phyloP scores from a whole-genome alignment of 2,329 filamentous ascomycete genomes.

The Epichloe hybrida region DNA sequence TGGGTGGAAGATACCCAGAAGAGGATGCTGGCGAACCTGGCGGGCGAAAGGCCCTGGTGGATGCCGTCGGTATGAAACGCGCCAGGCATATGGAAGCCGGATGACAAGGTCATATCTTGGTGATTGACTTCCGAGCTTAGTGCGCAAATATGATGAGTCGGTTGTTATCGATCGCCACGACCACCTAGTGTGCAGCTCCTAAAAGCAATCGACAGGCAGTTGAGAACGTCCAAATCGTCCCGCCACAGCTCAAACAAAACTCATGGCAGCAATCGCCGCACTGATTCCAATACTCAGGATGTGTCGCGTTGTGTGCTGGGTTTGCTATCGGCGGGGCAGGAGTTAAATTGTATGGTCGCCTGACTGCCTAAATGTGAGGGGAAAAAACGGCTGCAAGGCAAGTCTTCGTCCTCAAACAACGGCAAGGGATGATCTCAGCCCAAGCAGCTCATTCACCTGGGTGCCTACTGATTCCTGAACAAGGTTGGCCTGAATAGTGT shows the following conservation, averaged over 20 bases:
- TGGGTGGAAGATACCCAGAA: slow-evolving; percentile 23
- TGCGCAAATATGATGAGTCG: not conserved
- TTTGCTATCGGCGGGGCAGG: not conserved
- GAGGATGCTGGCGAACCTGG: slow-evolving; percentile 28
- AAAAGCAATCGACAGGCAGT: too few relatives aligned
- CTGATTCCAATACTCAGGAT: not conserved
- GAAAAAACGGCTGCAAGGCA: too few relatives aligned
- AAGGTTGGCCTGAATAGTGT: not conserved
- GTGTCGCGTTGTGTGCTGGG: not conserved
- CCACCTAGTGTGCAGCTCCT: not conserved
- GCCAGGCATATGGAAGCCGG: slow-evolving; percentile 23
- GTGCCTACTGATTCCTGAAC: not conserved
- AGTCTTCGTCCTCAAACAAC: not conserved
- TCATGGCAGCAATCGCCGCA: not conserved
- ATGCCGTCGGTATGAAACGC: slow-evolving; percentile 23
- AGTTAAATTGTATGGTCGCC: not conserved
- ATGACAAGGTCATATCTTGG: slow-evolving; percentile 1
- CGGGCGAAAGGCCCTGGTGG: slow-evolving; percentile 33
- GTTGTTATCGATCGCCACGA: not conserved
- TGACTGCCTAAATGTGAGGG: too few relatives aligned
- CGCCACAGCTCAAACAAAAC: not conserved
- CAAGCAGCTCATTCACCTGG: not conserved
- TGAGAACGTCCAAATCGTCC: not conserved
- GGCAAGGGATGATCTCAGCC: too few relatives aligned
- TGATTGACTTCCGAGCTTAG: not conserved